Evolutionary conservation across 257 asterid species (phyloP).

Genomic region (Solanum peruvianum): DNA sequence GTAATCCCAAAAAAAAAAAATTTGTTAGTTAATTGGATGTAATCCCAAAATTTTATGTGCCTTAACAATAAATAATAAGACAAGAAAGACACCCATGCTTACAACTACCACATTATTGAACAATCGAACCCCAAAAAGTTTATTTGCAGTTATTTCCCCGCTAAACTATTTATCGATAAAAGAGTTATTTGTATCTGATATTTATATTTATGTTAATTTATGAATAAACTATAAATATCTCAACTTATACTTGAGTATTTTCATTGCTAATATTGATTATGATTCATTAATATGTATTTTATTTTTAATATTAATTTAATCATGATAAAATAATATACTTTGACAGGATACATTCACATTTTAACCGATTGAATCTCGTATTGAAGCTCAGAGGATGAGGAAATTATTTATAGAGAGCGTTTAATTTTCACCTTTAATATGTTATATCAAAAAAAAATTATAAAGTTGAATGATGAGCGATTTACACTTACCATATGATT

Average conservation of each 20-base stretch:
- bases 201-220: neutral
- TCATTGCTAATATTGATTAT: neutral
- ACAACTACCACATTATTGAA: neutral
- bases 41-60: neutral
- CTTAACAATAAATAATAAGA: neutral
- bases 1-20: neutral
- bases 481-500: neutral
- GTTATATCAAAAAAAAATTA: too few species aligned
- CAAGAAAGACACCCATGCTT: neutral
- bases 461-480: neutral
- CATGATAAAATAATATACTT: neutral
- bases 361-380: too few species aligned
- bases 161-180: neutral
- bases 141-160: neutral
- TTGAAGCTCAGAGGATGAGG: neutral
- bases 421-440: too few species aligned
- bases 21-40: neutral
- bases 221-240: neutral
- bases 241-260: neutral
- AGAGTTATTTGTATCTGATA: neutral
- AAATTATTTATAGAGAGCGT: too few species aligned
- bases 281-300: neutral
- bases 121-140: neutral
- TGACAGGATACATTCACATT: neutral
- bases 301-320: neutral